Evolutionary conservation across 495 filamentous ascomycete genomes (phyloP).

Genomic region (Penicillium cosmopolitanum): DNA sequence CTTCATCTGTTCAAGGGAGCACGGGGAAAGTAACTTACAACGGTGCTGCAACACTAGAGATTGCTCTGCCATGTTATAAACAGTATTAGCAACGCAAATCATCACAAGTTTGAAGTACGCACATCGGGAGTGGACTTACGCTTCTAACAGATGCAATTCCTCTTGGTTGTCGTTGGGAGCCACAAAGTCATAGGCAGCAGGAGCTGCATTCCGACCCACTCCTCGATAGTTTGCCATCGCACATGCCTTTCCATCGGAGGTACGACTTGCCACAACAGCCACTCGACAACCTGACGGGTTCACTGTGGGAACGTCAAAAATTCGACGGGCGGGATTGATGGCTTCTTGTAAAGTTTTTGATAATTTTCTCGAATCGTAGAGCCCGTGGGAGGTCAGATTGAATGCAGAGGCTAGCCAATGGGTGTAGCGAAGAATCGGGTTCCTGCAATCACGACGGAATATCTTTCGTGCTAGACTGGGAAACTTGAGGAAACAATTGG

Average conservation of each 20-base stretch:
- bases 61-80: background rate
- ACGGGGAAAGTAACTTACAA: conserved; percentile 12
- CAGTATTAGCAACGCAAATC: background rate
- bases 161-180: conserved; percentile 9
- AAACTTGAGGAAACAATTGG: background rate
- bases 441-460: background rate
- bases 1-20: background rate
- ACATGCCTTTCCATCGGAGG: conserved; percentile 23
- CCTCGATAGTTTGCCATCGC: conserved; percentile 28
- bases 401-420: background rate
- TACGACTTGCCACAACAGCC: conserved; percentile 23
- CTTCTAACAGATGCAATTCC: conserved; percentile 21
- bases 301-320: conserved; percentile 19
- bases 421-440: background rate
- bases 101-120: no score
- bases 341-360: conserved; percentile 10
- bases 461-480: background rate
- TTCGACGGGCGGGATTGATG: conserved; percentile 10
- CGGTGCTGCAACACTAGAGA: conserved; percentile 25
- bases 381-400: conserved; percentile 3
- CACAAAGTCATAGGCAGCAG: conserved; percentile 23
- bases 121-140: conserved; percentile 16
- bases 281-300: conserved; percentile 11
- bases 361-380: conserved; percentile 15
- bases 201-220: background rate